Evolutionary conservation across 257 asterid species (phyloP), one percentile per base, ranked within the genome.

Genomic region (Rhazya stricta): DNA sequence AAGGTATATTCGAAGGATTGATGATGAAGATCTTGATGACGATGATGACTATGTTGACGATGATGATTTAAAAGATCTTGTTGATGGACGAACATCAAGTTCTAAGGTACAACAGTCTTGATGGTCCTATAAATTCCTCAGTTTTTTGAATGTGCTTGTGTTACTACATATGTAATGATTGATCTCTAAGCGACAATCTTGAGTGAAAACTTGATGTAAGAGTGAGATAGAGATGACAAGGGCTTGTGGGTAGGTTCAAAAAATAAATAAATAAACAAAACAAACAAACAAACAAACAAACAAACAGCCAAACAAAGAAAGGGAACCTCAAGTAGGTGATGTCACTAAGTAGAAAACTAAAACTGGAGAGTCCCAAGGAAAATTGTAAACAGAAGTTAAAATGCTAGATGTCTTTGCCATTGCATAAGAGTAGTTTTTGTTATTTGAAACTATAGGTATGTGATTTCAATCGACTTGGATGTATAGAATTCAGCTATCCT

Each of bases 21-120:
- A 86, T 36, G 98, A 91, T 36, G 91, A 88, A 16, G 92, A 89
- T 43, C n/a, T 75, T 13, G 91, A 83, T 62, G 79, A 79, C 0
- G 84, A 77, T 18, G 81, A 82, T 36, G 91, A 83, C 11, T 86
- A 82, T 9, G 78, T 82, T 3, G 88, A 79, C 53, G 86, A 82
- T 70, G 68, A 81, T 15, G 76, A 70, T 60, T 45, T 76, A 11
- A 79, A 67, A 65, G 46, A 78, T 0, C 69, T 61, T 56, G 80
- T 81, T 30, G 41, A 42, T 36, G 85, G 42, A 74, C 91, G 74
- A 68, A 48, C 83, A 41, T 83, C 84, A 62, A 69, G 77, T 76
- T 80, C 63, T 45, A 90, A 92, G 96, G 96, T 91, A 80, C 50
- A 66, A 27, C 34, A 48, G 36, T 42, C 23, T 71, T 61, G 3